Conservation (phyloP, 75 land plant genomes). For the Cupressus sempervirens region DNA sequence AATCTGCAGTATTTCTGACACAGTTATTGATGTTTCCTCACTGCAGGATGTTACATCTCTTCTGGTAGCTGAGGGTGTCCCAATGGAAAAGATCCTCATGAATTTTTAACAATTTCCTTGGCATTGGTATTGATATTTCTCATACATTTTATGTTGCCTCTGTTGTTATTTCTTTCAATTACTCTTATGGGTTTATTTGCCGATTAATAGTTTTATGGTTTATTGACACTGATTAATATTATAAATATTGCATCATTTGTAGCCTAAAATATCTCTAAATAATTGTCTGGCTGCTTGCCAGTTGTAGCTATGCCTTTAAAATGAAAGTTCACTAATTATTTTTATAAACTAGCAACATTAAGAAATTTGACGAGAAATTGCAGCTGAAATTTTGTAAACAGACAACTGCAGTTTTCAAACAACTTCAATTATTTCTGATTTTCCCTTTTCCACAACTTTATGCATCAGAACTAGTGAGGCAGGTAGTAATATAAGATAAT, state of each 20-base stretch:
- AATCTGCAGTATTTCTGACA: background rate
- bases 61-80: constrained; percentile 66
- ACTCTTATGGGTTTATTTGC: background rate
- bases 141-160: background rate
- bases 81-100: constrained; percentile 68
- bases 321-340: background rate
- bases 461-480: background rate
- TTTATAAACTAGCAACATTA: background rate
- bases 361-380: background rate
- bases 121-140: constrained; percentile 3
- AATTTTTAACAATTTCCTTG: constrained; percentile 48
- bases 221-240: background rate
- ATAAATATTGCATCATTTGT: background rate
- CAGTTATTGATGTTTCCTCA: background rate
- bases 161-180: background rate
- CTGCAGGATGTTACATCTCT: constrained; percentile 81
- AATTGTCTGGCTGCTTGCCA: no score
- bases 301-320: background rate
- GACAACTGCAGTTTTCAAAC: background rate
- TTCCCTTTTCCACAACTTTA: background rate
- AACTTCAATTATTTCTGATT: background rate
- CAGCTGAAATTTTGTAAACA: background rate
- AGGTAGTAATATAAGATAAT: background rate
- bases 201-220: background rate
- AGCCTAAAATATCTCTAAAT: background rate